Base-by-base conservation (phyloP, 148 eudicot genomes). In the Arctostaphylos glauca region DNA sequence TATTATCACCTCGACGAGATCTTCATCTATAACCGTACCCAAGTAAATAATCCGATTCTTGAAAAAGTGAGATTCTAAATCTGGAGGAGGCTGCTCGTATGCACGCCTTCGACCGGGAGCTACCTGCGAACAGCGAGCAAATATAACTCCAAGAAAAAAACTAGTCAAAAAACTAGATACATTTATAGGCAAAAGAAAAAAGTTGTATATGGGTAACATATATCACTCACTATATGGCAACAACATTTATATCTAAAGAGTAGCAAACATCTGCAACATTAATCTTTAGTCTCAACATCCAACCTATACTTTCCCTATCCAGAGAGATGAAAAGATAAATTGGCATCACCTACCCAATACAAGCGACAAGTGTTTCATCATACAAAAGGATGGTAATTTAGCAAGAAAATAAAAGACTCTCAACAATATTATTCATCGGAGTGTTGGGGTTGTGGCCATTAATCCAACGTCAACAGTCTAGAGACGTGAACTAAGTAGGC, bases 51-150 rank as follows among this genome's bases (percentile, higher is more conserved):
- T 94, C 6, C 99, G 92, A 49, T 97, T 89, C 88, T 92, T 90
- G 82, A 85, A 92, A 55, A 94, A 84, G 85, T 90, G 92, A 19
- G 99, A 94, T 54, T 98, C 97, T 81, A 97, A 62, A 91, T 97
- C 98, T 55, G 99, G 99, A 53, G 99, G 99, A 88, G 95, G 94
- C 72, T 93, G 94, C 84, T 96, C 94, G 96, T 90, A 91, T 64
- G 93, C 94, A 87, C 89, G 98, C 88, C 91, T 89, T 86, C 92
- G 87, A 84, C 89, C 91, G 72, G 98, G 98, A 84, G 93, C 92
- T 71, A 90, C 98, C 99, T 96, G 92, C 82, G 58, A 77, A 82
- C 16, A 78, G 16, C 31, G 16, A 77, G 23, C 38, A 76, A 23
- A 47, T 12, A 75, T 13, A 8, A 9, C 10, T 53, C 21, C 38